Base-by-base conservation (phyloP, 306 rosid genomes). In the Chamaecrista fasciculata region DNA sequence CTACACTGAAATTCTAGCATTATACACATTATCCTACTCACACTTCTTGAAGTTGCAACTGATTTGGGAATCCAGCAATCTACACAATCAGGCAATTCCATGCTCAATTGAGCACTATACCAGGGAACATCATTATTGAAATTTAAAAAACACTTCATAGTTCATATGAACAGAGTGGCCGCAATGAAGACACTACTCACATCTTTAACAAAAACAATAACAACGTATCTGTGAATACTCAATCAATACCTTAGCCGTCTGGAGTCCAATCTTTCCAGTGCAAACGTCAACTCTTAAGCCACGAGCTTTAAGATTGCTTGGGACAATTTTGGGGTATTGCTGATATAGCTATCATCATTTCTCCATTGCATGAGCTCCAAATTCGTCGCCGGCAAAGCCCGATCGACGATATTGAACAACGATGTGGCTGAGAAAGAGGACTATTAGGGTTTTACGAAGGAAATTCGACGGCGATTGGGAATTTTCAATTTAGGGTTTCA, bases 31-130 rank as follows among this genome's bases (percentile, higher is more conserved):
- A n/a, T n/a, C n/a, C 31, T 12, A 63, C 33, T 60, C 20, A 61
- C 15, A 31, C 57, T 56, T 9, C 68, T 64, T 71, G 85, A 76
- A 50, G 50, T 20, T 15, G 67, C 83, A 37, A 87, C 47, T 6
- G 81, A 70, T 57, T 76, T 73, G 4, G 89, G 91, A 44, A 87
- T 81, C 97, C 92, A 88, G 59, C 87, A 84, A 79, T 87, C 88
- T 14, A 78, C 83, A 48, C 87, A 86, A 1, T 82, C 77, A n/a
- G 83, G 70, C 52, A 80, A 77, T 12, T 82, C 78, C 4, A 74
- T 75, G 8, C 79, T 85, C 64, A 58, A 19, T 52, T 72, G 66
- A 6, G 87, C 70, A 67, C 69, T 71, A 4, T 84, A 86, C 85
- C 80, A 76, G 0, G 86, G 78, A 48, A 83, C 79, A 47, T 36